These are phyloP conservation scores for Carnegiea gigantea DNA, from an alignment of 179 eudicot genomes.

Conservation along the genomic window DNA sequence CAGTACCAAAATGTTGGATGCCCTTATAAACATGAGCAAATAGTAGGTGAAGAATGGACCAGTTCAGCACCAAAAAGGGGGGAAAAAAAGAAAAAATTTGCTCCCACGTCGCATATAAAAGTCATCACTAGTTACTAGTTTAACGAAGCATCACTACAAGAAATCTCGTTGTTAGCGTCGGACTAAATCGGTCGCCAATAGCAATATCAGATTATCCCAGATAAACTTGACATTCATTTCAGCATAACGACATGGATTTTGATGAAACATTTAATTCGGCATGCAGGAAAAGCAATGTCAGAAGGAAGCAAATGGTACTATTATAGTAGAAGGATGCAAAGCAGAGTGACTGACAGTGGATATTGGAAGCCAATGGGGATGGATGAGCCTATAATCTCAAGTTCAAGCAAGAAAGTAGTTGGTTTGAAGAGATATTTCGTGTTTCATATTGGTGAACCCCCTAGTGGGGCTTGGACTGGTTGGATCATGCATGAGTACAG, in stretches of 20 bases:
- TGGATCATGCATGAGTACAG: slow-evolving; percentile 92
- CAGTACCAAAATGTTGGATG: slow-evolving; percentile 8
- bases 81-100: not conserved
- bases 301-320: slow-evolving; percentile 85
- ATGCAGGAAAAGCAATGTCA: slow-evolving; percentile 68
- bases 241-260: too few species aligned
- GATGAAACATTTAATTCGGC: not conserved
- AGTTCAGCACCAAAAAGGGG: not conserved
- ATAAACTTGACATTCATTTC: too few species aligned
- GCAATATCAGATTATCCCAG: too few species aligned
- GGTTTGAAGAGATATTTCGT: slow-evolving; percentile 59
- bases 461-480: slow-evolving; percentile 55
- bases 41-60: not conserved
- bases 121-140: too few species aligned
- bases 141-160: too few species aligned
- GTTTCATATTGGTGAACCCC: slow-evolving; percentile 57
- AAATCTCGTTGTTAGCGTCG: too few species aligned
- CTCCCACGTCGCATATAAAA: not conserved
- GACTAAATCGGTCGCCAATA: too few species aligned
- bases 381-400: slow-evolving; percentile 60
- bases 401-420: slow-evolving; percentile 38
- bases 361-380: slow-evolving; percentile 65
- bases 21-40: not conserved
- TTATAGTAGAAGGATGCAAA: slow-evolving; percentile 68
- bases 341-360: slow-evolving; percentile 52